Base-by-base conservation (phyloP, 257 asterid genomes). In the Paraleonurus japonicus region DNA sequence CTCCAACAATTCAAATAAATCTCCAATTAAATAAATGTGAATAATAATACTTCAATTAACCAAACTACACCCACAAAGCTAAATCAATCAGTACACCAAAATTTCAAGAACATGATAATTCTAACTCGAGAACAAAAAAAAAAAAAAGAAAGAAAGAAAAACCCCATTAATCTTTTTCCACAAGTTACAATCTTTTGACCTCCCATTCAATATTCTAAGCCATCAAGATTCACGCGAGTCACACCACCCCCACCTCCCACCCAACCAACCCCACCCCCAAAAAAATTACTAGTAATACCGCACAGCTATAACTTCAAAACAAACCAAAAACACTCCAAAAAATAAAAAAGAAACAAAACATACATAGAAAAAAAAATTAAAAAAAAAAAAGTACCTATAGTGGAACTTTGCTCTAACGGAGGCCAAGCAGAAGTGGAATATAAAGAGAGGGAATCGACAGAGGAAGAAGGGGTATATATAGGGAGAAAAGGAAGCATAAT, bases 361-460 rank as follows among this genome's bases (percentile, higher is more conserved):
- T 53, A 53, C 7, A 53, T 53, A 53, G 60, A 12, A 53, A 53
- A 53, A 19, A 53, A 19, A 3, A 15, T 47, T 3, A 7, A 27
- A 1, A 9, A 10, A 60, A 7, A 7, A 22, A 61, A 32, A 76
- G 7, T 74, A 81, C 85, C 82, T 77, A 58, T 17, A 71, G 77
- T 24, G 65, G 54, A 54, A 27, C 39, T 65, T 64, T 19, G 59
- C 72, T 67, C 23, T 8, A 57, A 24, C 11, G 68, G 74, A 33
- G 51, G 51, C 6, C 76, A 70, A 65, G 80, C 70, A 57, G 65
- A 76, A 67, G 76, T 30, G 65, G 83, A 58, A 66, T 73, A 72
- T 72, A 81, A 67, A 63, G 85, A 76, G 74, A 27, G n/a, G n/a
- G 65, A 47, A 33, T 27, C 2, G 41, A 16, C 13, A 33, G 28